Percentiles rank a stretch among this genome's conserved stretches.
Conservation (phyloP, 108 stramenopile genomes). For the Cylindrotheca closterium region DNA sequence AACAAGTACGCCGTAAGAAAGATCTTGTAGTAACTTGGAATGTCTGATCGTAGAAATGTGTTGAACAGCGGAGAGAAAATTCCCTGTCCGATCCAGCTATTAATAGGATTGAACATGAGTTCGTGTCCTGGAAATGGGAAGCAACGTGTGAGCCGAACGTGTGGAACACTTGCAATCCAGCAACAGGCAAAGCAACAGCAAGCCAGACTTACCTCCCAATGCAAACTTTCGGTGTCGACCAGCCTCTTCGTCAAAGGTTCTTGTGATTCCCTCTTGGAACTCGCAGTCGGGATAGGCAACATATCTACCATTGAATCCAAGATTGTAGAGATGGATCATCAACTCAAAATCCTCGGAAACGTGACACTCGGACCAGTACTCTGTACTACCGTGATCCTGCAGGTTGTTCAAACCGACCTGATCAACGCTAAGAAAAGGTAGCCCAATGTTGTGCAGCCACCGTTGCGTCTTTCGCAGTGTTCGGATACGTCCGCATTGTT, state of each 20-base stretch:
- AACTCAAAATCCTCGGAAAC: slow-evolving; percentile 63
- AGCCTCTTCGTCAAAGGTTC: slow-evolving; percentile 67
- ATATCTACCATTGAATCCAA: slow-evolving; percentile 61
- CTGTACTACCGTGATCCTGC: slow-evolving; percentile 31
- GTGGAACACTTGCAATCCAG: too few species aligned
- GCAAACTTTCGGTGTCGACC: slow-evolving; percentile 61
- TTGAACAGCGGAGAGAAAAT: slow-evolving; percentile 47
- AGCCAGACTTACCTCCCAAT: slow-evolving; percentile 5
- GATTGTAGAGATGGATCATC: slow-evolving; percentile 60
- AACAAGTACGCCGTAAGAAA: slow-evolving; percentile 49
- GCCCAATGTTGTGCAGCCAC: slow-evolving; percentile 51
- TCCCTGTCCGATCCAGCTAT: slow-evolving; percentile 48
- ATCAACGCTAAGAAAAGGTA: slow-evolving; percentile 51
- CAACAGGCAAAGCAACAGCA: too few species aligned
- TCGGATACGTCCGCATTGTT: slow-evolving; percentile 52
- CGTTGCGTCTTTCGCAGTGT: slow-evolving; percentile 52
- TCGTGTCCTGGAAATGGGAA: slow-evolving; percentile 45
- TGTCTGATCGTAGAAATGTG: slow-evolving; percentile 47
- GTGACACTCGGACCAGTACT: slow-evolving; percentile 53
- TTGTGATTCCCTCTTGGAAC: slow-evolving; percentile 59
- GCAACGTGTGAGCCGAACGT: too few species aligned
- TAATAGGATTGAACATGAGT: slow-evolving; percentile 54
- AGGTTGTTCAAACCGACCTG: slow-evolving; percentile 48
- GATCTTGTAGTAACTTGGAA: slow-evolving; percentile 63
- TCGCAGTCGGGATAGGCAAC: slow-evolving; percentile 54